Evolutionary conservation across 2,329 filamentous ascomycete species (phyloP), one percentile per base, ranked within the genome.

Genomic region (Talaromyces piceae): DNA sequence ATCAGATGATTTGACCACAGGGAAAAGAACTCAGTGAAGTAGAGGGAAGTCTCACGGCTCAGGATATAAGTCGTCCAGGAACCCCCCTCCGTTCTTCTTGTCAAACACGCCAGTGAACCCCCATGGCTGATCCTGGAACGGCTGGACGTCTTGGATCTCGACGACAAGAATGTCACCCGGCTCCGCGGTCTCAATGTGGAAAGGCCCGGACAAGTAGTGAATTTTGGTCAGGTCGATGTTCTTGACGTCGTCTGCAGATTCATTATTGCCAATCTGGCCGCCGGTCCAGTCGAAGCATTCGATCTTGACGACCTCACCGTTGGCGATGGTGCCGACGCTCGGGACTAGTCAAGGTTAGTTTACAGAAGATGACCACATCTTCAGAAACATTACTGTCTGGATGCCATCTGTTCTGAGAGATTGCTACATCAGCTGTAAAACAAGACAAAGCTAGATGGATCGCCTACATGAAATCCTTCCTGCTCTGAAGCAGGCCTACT

Each of bases 131-230:
- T 93, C 82, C 56, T 91, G 77, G 57, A 95, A 83, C 0, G 91
- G 91, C 71, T 96, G 89, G 0, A 95, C 88, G 62, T 96, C 91
- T 67, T 91, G 89, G 57, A 95, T 95, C 66, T 95, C 89, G 6
- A 95, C 87, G 0, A 94, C 73, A 0, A 95, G 77, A 1, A 95
- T 76, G 63, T 95, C 91, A 0, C 91, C 91, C 0, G 90, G 89
- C 67, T 91, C 81, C 1, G 89, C 89, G 1, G 81, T 84, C 63
- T 91, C 86, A 51, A 96, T 79, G 49, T 95, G 87, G 58, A 95
- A 95, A 0, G 91, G 91, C 0, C 91, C 91, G 0, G 86, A 91
- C 4, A 96, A 79, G 66, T 95, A 95, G 69, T 96, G 91, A 44
- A 94, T 80, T 52, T 81, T 79, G 20, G 87, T 94, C 3, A 96